These are phyloP conservation scores for Coniophora puteana DNA, from an alignment of 1,284 basidiomycete species.

Conservation along the genomic window DNA sequence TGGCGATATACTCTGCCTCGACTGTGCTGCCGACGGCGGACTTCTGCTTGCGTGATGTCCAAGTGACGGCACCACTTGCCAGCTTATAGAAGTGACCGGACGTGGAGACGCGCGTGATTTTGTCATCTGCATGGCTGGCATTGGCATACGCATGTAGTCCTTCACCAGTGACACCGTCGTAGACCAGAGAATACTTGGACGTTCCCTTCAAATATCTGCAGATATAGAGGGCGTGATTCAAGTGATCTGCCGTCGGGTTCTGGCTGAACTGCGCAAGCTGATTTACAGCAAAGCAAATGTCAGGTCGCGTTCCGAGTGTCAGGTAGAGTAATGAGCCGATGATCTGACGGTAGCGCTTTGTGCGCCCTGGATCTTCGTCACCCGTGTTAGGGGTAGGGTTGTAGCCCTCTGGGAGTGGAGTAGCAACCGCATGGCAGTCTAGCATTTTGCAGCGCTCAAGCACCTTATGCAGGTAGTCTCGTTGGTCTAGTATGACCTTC, in stretches of 20 bases:
- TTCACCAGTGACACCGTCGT: not conserved
- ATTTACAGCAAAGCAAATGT: constrained; percentile 5
- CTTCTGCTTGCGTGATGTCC: constrained; percentile 16
- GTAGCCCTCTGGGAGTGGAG: not conserved
- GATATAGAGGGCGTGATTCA: constrained; percentile 2
- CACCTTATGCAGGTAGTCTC: not conserved
- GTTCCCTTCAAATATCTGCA: constrained; percentile 8
- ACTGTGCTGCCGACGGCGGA: not conserved
- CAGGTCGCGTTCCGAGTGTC: constrained; percentile 11
- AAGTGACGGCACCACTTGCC: constrained; percentile 9
- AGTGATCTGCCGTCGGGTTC: constrained; percentile 6
- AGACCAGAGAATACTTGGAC: not conserved
- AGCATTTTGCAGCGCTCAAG: constrained; percentile 4
- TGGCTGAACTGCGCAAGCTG: constrained; percentile 4
- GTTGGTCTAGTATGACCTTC: constrained; percentile 4
- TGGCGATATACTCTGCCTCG: constrained; percentile 3
- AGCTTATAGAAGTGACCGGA: no score
- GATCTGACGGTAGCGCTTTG: constrained; percentile 5
- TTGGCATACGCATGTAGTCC: no score
- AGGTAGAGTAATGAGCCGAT: constrained; percentile 18
- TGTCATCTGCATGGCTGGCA: no score
- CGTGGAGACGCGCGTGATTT: no score
- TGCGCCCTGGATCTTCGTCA: constrained; percentile 6
- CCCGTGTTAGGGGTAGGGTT: not conserved
- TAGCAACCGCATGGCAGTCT: constrained; percentile 4